Conservation (phyloP, 306 rosid genomes). For the Dicorynia guianensis region DNA sequence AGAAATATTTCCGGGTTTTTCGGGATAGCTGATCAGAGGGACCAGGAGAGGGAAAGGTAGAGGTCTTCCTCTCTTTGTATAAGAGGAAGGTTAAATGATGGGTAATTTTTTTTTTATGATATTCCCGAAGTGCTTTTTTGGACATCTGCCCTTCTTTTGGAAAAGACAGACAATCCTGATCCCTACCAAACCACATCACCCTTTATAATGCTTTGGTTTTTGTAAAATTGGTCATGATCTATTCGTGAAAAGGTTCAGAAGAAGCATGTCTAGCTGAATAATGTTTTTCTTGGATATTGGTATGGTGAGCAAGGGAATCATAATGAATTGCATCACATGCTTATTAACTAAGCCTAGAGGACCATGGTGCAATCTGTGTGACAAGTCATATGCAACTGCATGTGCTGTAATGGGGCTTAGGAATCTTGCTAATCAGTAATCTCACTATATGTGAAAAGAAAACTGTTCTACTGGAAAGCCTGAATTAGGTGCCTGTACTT, state of each 20-base stretch:
- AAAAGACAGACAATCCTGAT: too few relatives aligned
- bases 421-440: constrained; percentile 38
- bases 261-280: not conserved
- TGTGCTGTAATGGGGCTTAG: constrained; percentile 25
- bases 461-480: not conserved
- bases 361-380: constrained; percentile 38
- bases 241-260: not conserved
- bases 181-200: too few relatives aligned
- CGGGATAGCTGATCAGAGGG: too few relatives aligned
- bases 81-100: too few relatives aligned
- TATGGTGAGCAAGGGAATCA: not conserved
- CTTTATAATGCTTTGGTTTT: not conserved
- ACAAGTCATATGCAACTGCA: constrained; percentile 23
- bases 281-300: not conserved
- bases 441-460: constrained; percentile 12
- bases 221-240: not conserved
- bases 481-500: constrained; percentile 20
- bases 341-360: constrained; percentile 1
- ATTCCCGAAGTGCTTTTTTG: too few relatives aligned
- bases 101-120: too few relatives aligned
- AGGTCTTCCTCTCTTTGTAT: too few relatives aligned
- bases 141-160: too few relatives aligned
- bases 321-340: not conserved
- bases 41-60: too few relatives aligned
- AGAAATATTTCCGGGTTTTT: too few relatives aligned